A percentile compares a stretch with the other conserved stretches of the same genome.
phyloP scores from a whole-genome alignment of 2,329 filamentous ascomycete species.

The Bipolaris bicolor region DNA sequence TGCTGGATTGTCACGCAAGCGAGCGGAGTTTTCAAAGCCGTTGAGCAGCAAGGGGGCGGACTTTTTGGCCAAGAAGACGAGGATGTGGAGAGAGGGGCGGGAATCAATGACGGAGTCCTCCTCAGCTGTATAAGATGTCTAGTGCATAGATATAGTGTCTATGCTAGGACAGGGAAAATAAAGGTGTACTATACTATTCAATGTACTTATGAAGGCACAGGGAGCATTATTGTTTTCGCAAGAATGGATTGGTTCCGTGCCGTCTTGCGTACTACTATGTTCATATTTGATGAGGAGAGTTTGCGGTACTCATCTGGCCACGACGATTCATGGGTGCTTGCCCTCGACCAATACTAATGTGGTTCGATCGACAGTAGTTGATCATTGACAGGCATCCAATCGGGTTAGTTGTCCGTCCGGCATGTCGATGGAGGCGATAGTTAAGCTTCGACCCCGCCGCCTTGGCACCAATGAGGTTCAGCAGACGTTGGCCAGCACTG shows the following conservation, averaged over 20 bases:
- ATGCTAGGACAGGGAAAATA: neutral
- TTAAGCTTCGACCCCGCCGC: neutral
- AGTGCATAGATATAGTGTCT: neutral
- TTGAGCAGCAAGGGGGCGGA: conserved; percentile 16
- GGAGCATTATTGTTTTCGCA: neutral
- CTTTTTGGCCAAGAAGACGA: conserved; percentile 13
- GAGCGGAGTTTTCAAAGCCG: conserved; percentile 14
- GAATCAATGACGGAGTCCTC: neutral
- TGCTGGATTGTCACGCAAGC: conserved; percentile 10
- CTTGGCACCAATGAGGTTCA: neutral
- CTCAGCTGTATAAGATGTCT: conserved; percentile 1
- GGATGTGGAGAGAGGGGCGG: conserved; percentile 3
- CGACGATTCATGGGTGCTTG: neutral
- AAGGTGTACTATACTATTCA: conserved; percentile 2
- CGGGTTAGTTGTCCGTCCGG: neutral
- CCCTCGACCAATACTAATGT: neutral
- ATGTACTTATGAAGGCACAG: conserved; percentile 3
- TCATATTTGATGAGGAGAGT: neutral
- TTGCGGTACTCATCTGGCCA: neutral
- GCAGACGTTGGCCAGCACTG: neutral
- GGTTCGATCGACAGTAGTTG: neutral
- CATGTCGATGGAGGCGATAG: no score
- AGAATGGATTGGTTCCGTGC: neutral
- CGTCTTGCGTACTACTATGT: neutral
- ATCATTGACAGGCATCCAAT: neutral